Conservation (phyloP, 1,139 yeast genomes). For the Pneumocystis jirovecii region DNA sequence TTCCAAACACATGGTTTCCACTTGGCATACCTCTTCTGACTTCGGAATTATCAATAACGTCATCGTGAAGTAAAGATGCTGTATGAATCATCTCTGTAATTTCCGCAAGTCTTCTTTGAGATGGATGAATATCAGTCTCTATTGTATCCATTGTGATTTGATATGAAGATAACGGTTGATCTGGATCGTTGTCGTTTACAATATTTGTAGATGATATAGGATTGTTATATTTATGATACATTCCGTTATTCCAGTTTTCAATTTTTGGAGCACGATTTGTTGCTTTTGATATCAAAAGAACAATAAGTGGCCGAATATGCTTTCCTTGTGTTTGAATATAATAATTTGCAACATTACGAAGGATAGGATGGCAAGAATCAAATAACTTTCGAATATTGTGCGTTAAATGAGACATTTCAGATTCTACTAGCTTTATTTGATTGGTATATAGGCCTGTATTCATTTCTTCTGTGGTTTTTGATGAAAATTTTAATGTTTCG, state of each 20-base stretch:
- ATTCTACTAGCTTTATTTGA: slow-evolving; percentile 55
- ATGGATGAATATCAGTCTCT: slow-evolving; percentile 61
- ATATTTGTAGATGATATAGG: slow-evolving; percentile 68
- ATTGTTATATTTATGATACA: slow-evolving; percentile 14
- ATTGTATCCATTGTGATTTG: slow-evolving; percentile 18
- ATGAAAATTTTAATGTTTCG: neutral
- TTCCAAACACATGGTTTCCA: slow-evolving; percentile 86
- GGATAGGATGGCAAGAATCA: slow-evolving; percentile 86
- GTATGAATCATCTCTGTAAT: slow-evolving; percentile 98
- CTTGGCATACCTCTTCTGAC: slow-evolving; percentile 80
- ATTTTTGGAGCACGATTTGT: slow-evolving; percentile 45
- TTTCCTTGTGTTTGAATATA: slow-evolving; percentile 95
- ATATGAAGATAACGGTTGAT: slow-evolving; percentile 33
- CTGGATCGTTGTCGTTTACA: slow-evolving; percentile 77
- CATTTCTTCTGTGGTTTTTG: neutral
- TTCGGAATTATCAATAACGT: slow-evolving; percentile 87
- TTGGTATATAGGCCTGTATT: neutral
- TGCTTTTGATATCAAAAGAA: slow-evolving; percentile 67
- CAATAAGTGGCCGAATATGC: slow-evolving; percentile 83
- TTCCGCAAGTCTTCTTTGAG: slow-evolving; percentile 88
- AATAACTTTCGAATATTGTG: slow-evolving; percentile 70
- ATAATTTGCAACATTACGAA: slow-evolving; percentile 78
- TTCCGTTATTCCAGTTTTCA: slow-evolving; percentile 17
- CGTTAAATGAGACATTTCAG: slow-evolving; percentile 84
- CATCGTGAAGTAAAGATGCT: slow-evolving; percentile 91